Conservation (phyloP, 495 filamentous ascomycete species). For the Xylaria sp. region DNA sequence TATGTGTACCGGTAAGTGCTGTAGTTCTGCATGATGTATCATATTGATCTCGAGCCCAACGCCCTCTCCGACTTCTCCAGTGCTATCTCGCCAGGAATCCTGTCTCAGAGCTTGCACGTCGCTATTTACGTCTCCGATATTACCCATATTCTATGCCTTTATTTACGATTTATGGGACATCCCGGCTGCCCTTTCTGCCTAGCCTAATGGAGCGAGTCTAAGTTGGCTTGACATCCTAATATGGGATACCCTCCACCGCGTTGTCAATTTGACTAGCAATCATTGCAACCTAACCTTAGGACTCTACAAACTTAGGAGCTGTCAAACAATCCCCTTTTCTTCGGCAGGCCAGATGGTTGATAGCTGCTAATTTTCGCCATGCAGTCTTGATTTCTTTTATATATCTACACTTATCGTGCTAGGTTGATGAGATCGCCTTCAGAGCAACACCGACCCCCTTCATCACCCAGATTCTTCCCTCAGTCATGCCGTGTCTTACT, state of each 20-base stretch:
- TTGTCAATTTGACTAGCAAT: constrained; percentile 9
- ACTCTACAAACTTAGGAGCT: background rate
- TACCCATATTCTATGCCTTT: constrained; percentile 15
- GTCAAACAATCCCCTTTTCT: constrained; percentile 1
- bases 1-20: constrained; percentile 1
- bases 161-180: constrained; percentile 15
- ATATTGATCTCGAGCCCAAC: background rate
- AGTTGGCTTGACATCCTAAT: constrained; percentile 17
- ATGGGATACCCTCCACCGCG: constrained; percentile 13
- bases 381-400: background rate
- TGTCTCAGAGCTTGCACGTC: background rate
- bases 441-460: background rate
- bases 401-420: background rate
- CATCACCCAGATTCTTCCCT: background rate
- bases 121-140: background rate
- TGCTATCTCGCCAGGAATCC: background rate
- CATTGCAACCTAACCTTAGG: constrained; percentile 1
- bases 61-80: background rate
- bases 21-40: constrained; percentile 6
- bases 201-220: constrained; percentile 24
- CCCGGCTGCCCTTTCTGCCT: constrained; percentile 21
- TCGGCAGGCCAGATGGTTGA: background rate
- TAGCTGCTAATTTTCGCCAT: background rate
- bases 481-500: constrained; percentile 26
- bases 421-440: background rate